Evolutionary conservation across 495 filamentous ascomycete species (phyloP).

Genomic region (Usnea hakonensis): DNA sequence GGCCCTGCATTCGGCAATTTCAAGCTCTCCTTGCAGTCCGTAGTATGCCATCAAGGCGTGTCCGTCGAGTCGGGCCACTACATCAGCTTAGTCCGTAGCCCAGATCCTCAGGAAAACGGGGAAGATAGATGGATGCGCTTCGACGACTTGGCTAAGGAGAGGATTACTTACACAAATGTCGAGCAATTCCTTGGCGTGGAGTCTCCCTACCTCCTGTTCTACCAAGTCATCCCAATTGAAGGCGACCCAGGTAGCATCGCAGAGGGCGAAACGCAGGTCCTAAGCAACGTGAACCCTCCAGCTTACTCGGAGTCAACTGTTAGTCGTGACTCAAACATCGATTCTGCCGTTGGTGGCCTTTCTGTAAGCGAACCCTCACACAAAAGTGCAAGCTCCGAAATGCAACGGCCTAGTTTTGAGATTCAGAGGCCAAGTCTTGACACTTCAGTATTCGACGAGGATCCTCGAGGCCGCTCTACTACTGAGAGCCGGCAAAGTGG

Average conservation of each 20-base stretch:
- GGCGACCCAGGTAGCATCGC: conserved; percentile 53
- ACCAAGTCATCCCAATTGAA: conserved; percentile 82
- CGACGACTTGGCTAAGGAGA: conserved; percentile 69
- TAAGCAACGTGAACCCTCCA: conserved; percentile 45
- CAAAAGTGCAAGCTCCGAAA: background rate
- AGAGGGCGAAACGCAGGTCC: conserved; percentile 44
- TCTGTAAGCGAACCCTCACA: background rate
- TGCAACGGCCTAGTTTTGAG: conserved; percentile 15
- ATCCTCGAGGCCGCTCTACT: conserved; percentile 15
- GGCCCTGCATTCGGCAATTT: conserved; percentile 70
- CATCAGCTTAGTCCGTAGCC: conserved; percentile 63
- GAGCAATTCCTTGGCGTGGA: conserved; percentile 69
- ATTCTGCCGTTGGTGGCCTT: conserved; percentile 18
- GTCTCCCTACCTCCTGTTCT: conserved; percentile 90
- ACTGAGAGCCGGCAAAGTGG: conserved; percentile 12
- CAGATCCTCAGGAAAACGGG: conserved; percentile 40
- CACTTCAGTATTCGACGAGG: conserved; percentile 12
- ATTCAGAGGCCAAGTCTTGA: conserved; percentile 33
- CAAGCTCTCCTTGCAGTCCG: conserved; percentile 80
- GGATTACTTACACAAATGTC: conserved; percentile 70
- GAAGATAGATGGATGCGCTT: conserved; percentile 76
- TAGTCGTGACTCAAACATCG: conserved; percentile 29
- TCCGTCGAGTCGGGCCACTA: conserved; percentile 92
- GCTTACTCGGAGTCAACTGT: conserved; percentile 48
- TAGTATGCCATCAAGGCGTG: conserved; percentile 84